Evolutionary conservation across 176 grass and related monocot genomes (phyloP).

Genomic region (Aegilops speltoides): DNA sequence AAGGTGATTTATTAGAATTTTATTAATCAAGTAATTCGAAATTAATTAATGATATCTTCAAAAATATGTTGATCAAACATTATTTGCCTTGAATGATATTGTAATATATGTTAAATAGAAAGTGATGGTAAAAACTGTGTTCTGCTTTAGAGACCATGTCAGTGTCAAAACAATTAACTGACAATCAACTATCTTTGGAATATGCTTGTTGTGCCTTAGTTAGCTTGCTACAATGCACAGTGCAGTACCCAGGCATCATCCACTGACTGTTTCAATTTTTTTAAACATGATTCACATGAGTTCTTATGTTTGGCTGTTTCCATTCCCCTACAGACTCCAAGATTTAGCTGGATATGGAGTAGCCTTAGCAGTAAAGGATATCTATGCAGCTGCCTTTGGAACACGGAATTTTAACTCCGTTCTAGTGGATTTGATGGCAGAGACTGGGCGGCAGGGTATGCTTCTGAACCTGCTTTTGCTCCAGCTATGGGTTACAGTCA

Average conservation of each 20-base stretch:
- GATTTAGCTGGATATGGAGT: conserved; percentile 93
- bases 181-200: not conserved
- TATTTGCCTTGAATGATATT: not conserved
- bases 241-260: conserved; percentile 12
- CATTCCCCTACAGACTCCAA: conserved; percentile 54
- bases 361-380: conserved; percentile 65
- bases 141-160: not conserved
- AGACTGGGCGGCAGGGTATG: conserved; percentile 82
- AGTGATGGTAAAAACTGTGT: not conserved
- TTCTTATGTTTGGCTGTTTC: conserved; percentile 18
- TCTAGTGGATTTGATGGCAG: conserved; percentile 62
- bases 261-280: not conserved
- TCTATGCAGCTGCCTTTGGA: conserved; percentile 60
- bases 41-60: not conserved
- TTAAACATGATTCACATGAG: not conserved
- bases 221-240: not conserved
- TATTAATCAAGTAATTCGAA: not conserved
- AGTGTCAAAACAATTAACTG: not conserved
- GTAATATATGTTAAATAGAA: not conserved
- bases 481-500: not conserved
- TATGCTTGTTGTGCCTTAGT: conserved; percentile 4
- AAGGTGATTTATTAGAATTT: not conserved
- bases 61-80: not conserved
- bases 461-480: conserved; percentile 27
- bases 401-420: conserved; percentile 46